These are phyloP conservation scores for Ceratocystis eucalypticola DNA, from an alignment of 2,329 filamentous ascomycete genomes.

Conservation along the genomic window DNA sequence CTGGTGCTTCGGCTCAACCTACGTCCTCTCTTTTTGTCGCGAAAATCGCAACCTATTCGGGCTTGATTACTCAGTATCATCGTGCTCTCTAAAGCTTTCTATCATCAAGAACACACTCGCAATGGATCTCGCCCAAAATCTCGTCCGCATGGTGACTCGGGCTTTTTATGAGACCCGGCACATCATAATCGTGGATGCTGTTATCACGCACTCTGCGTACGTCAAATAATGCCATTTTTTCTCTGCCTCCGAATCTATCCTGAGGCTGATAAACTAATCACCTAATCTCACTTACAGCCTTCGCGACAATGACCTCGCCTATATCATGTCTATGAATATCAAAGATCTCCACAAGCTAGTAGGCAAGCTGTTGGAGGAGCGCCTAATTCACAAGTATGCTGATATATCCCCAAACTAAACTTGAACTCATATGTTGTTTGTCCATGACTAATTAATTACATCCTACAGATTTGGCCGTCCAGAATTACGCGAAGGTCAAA, in stretches of 20 bases:
- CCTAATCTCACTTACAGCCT: conserved; percentile 60
- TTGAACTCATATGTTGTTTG: conserved; percentile 27
- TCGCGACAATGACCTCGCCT: conserved; percentile 75
- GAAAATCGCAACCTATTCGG: not conserved
- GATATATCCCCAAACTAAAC: conserved; percentile 41
- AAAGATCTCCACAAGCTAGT: conserved; percentile 88
- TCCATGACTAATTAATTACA: not conserved
- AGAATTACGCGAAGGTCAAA: conserved; percentile 67
- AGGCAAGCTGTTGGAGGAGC: conserved; percentile 71
- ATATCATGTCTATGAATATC: conserved; percentile 74
- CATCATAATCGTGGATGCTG: conserved; percentile 71
- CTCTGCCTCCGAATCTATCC: not conserved
- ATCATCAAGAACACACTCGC: conserved; percentile 8
- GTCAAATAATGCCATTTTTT: not conserved
- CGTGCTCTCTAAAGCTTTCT: not conserved
- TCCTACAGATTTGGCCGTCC: conserved; percentile 31
- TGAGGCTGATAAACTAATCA: conserved; percentile 48
- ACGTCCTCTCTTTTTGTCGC: not conserved
- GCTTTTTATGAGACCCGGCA: conserved; percentile 79
- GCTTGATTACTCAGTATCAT: not conserved
- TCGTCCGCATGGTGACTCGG: conserved; percentile 75
- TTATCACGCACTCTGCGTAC: conserved; percentile 68
- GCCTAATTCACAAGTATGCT: conserved; percentile 41
- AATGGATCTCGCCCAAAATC: conserved; percentile 51
- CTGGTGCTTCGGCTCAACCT: not conserved